Conservation (phyloP, 495 filamentous ascomycete species). For the Parmelia sp. region DNA sequence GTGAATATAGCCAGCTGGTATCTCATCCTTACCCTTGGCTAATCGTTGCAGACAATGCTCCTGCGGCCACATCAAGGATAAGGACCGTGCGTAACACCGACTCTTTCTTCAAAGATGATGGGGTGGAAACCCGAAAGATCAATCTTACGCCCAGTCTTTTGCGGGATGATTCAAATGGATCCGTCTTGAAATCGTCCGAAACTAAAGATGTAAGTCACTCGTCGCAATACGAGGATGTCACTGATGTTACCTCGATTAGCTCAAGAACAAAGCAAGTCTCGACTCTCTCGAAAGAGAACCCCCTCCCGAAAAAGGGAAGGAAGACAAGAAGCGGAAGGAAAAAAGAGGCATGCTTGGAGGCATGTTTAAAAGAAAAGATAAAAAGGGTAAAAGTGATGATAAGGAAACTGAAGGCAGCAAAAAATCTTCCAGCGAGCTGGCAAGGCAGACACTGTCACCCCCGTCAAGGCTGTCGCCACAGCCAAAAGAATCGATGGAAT, state of each 20-base stretch:
- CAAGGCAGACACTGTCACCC: conserved; percentile 30
- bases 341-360: conserved; percentile 94
- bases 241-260: conserved; percentile 11
- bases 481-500: conserved; percentile 48
- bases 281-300: conserved; percentile 49
- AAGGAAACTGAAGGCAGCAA: conserved; percentile 59
- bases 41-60: conserved; percentile 41
- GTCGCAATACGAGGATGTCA: background rate
- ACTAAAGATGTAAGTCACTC: conserved; percentile 49
- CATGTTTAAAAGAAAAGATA: conserved; percentile 92
- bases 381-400: conserved; percentile 64
- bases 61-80: conserved; percentile 65
- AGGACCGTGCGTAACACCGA: conserved; percentile 83
- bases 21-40: conserved; percentile 6
- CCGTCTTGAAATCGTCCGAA: conserved; percentile 53
- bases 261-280: conserved; percentile 36
- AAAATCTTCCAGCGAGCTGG: conserved; percentile 53
- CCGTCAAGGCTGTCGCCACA: conserved; percentile 36
- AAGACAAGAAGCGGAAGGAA: conserved; percentile 83
- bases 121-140: conserved; percentile 92
- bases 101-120: conserved; percentile 96
- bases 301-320: conserved; percentile 53
- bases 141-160: conserved; percentile 93
- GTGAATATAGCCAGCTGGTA: conserved; percentile 31
- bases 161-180: conserved; percentile 65